Evolutionary conservation across 192 early-diverging fungal species (phyloP), one percentile per base, ranked within the genome.

Genomic region (Coemansia sp.): DNA sequence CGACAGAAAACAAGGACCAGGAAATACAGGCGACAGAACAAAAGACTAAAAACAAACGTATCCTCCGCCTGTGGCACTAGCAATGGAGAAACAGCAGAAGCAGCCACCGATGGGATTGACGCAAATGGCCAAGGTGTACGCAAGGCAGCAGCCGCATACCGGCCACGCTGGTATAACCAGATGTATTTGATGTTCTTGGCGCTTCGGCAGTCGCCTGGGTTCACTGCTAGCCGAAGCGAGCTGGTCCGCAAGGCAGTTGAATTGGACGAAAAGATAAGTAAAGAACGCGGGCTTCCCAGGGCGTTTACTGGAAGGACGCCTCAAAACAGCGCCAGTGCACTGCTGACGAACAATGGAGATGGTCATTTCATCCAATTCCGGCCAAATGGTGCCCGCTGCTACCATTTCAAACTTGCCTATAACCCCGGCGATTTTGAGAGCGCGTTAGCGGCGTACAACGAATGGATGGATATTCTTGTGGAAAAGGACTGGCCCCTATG

Each of bases 131-230:
- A 24, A 26, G 49, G 51, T 15, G n/a, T 9, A 12, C 59, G 34
- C 34, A 55, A 52, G 14, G 14, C 55, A 33, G 45, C 56, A 15
- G 16, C 35, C 52, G 61, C 68, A 45, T 26, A 20, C 35, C 70
- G 77, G 62, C 94, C 94, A 20, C 80, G 93, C n/a, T 97, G 95
- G 95, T 92, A 94, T 41, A 97, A 88, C 49, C 94, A 95, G 65
- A 89, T 90, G 30, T 95, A 93, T 70, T 75, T 97, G 66, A 80
- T 97, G 73, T 92, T 92, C 64, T 64, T 96, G 66, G 91, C 92
- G 6, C 77, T 97, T 21, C 81, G 91, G 8, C 86, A 93, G 26
- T 85, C 85, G 60, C 86, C 93, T 15, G 82, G 85, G 18, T 70
- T 87, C 34, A 90, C 87, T 4, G 77, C 93, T 26, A 85, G 92